Base-by-base conservation (phyloP, 2,329 filamentous ascomycete genomes). In the Claviceps digitariae region DNA sequence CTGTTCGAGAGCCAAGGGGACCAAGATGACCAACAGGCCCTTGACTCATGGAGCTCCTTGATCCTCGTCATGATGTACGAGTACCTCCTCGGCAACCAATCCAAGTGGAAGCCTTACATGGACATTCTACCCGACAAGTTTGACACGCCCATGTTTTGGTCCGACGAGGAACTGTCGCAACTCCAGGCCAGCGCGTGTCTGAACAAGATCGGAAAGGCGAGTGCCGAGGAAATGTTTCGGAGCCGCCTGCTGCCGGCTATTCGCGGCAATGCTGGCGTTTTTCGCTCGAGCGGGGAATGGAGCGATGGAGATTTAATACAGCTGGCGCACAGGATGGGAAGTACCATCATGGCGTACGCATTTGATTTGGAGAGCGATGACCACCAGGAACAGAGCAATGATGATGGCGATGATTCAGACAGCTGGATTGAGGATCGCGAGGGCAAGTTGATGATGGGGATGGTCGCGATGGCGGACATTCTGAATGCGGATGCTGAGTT, bases 111-210 rank as follows among this genome's bases (percentile, higher is more conserved):
- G 58, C 75, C 82, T 0, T 95, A 95, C 67, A 82, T 95, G 59
- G 76, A 82, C 54, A 74, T 95, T 21, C 74, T 95, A 5, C 89
- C 89, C 1, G 59, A 64, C 5, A 62, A 70, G 1, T 95, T 95
- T 63, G 81, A 93, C 65, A 94, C 88, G 2, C 77, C 91, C 58
- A 95, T 96, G 86, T 95, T 90, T 70, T 96, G 90, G 90, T 73
- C 78, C 2, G 72, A 77, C 0, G 69, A 73, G 1, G 89, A 95
- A 65, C 73, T 95, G 2, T 69, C 72, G 0, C 75, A 84, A 61
- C 77, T 95, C 9, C 84, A 91, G 68, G 86, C 84, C 20, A 90
- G 87, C 63, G 79, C 87, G 1, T 79, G 93, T n/a, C 66, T 83
- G 3, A 69, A 77, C 56, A 91, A 90, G 65, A 85, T 95, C 57